Base-by-base conservation (phyloP, 140 eudicot species). In the Oenanthe javanica region DNA sequence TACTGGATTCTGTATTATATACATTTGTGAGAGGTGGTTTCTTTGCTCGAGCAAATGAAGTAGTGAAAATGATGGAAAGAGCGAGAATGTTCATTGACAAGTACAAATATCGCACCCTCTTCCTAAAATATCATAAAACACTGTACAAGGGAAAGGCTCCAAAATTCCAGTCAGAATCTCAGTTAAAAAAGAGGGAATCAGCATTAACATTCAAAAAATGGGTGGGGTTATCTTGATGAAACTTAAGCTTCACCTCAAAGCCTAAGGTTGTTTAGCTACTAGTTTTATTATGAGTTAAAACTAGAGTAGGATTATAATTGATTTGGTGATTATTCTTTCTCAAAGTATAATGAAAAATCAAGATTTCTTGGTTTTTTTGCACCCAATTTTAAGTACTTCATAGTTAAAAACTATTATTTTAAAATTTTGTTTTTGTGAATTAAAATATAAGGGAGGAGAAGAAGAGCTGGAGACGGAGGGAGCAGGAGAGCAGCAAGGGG, bases 21-120 rank as follows among this genome's bases (percentile, higher is more conserved):
- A 90, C 94, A 4, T 94, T 91, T 82, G 98, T 91, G 0, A 87
- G 97, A 81, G 98, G 98, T 21, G 98, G 98, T n/a, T 94, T 91
- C 81, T 93, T 94, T 42, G 77, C 78, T 57, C 87, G 98, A 63
- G 98, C 97, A 14, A 91, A 90, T 81, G 98, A 94, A 78, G 96
- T 94, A 19, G 92, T 90, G 75, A 94, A 89, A 79, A 86, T 91
- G 92, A 86, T 94, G 92, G 98, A 94, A 85, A 87, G 83, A 76
- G 97, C 89, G 78, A 82, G 84, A 14, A 91, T 91, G 97, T 94
- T 91, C 76, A 82, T 94, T 10, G 98, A 94, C 82, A 94, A 93
- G 86, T 93, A 93, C 76, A 91, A 90, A 86, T 94, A 87, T 57
- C 91, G 97, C 6, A 83, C 87, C 14, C 92, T 94, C 76, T 94